Base-by-base conservation (phyloP, 495 filamentous ascomycete genomes). In the Penicillium desertorum region DNA sequence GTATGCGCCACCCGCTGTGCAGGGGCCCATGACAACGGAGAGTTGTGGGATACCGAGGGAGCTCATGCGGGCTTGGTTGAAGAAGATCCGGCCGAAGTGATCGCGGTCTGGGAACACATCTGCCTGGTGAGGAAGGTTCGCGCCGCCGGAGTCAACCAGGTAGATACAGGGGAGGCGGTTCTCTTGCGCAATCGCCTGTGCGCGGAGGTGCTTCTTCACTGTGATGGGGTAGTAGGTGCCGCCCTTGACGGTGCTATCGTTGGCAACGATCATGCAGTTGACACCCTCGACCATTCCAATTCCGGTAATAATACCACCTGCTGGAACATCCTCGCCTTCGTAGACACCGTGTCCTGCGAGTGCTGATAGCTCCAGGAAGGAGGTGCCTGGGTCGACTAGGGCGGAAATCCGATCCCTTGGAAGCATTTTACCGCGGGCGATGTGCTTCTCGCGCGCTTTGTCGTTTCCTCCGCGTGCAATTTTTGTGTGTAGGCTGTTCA, bases 201-300 rank as follows among this genome's bases (percentile, higher is more conserved):
- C 94, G 54, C 94, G 85, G 14, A 98, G 79, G 74, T 98, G 95
- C 76, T 98, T 98, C 78, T 96, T 96, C 32, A 98, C 92, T 2
- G 94, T 98, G 51, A 98, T 92, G 1, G 94, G 94, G 71, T 92
- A 98, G 75, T 98, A 98, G 2, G 95, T 97, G 45, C 94, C 94
- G n/a, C 95, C 94, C 76, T 98, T 98, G 59, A 96, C 94, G 14
- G 94, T 98, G 78, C 89, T 93, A 68, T 98, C 94, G 65, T 98
- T 98, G 25, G 92, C 94, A 45, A 98, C 89, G 59, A 98, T 89
- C 79, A 98, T 87, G 66, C 95, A 97, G 19, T 84, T 86, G 7
- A 96, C 91, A 1, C 95, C 94, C 63, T 92, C 86, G 3, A 98
- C 88, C 1, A 86, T 89, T 1, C 95, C 94, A 51, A 98, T 85